These are phyloP conservation scores for Apophysomyces variabilis DNA, from an alignment of 371 early-diverging fungal species.

Conservation along the genomic window DNA sequence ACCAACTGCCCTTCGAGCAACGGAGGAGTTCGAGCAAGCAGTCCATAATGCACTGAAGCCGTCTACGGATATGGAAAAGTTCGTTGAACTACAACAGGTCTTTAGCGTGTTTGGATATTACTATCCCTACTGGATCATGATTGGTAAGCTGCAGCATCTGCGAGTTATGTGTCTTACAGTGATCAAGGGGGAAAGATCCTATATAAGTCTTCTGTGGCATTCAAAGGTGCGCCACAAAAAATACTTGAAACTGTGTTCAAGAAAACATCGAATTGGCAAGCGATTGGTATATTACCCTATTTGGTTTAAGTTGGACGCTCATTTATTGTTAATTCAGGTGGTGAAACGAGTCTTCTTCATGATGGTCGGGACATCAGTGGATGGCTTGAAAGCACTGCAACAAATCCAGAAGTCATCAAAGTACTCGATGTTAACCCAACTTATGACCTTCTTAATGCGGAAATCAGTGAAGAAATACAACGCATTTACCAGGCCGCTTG, in stretches of 20 bases:
- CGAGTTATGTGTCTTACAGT: not conserved
- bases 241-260: too few relatives aligned
- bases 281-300: too few relatives aligned
- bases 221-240: too few relatives aligned
- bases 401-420: not conserved
- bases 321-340: too few relatives aligned
- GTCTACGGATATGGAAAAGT: not conserved
- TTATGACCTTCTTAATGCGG: not conserved
- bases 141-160: not conserved
- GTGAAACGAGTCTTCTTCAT: too few relatives aligned
- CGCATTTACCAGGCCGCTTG: not conserved
- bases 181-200: not conserved
- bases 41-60: not conserved
- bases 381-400: conserved; percentile 4
- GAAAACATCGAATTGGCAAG: too few relatives aligned
- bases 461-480: not conserved
- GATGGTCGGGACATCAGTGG: too few relatives aligned
- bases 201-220: too few relatives aligned
- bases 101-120: conserved; percentile 1
- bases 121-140: not conserved
- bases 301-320: too few relatives aligned
- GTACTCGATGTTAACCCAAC: not conserved
- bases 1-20: not conserved
- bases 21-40: not conserved
- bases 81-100: not conserved